Evolutionary conservation across 345 rosid genomes (phyloP).

Genomic region (Excoecaria agallocha): DNA sequence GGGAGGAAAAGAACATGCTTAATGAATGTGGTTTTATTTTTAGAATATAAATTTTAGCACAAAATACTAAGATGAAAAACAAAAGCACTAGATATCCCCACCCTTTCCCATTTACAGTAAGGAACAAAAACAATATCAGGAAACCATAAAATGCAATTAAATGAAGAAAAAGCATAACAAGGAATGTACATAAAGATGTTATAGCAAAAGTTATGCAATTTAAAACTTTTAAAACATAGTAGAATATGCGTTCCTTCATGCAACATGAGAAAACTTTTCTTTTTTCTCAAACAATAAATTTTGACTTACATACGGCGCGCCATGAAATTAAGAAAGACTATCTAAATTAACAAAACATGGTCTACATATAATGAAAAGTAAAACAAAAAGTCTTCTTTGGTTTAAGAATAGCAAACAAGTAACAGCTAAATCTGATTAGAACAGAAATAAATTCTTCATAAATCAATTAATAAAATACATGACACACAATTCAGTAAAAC

Average conservation of each 20-base stretch:
- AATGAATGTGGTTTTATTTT: neutral
- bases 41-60: neutral
- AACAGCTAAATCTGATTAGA: neutral
- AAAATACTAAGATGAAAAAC: neutral
- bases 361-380: too few relatives aligned
- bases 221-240: neutral
- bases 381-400: neutral
- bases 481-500: too few relatives aligned
- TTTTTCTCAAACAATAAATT: neutral
- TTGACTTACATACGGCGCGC: neutral
- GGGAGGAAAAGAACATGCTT: neutral
- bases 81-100: neutral
- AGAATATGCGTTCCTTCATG: neutral
- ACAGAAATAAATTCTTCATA: neutral
- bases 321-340: neutral
- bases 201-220: neutral
- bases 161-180: neutral
- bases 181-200: neutral
- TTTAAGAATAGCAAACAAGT: neutral
- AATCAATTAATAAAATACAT: too few relatives aligned
- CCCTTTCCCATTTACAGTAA: neutral
- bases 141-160: neutral
- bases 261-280: neutral
- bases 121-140: neutral
- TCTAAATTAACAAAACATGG: too few relatives aligned